Evolutionary conservation across 345 rosid genomes (phyloP), one percentile per base, ranked within the genome.

Genomic region (Mercurialis annua): DNA sequence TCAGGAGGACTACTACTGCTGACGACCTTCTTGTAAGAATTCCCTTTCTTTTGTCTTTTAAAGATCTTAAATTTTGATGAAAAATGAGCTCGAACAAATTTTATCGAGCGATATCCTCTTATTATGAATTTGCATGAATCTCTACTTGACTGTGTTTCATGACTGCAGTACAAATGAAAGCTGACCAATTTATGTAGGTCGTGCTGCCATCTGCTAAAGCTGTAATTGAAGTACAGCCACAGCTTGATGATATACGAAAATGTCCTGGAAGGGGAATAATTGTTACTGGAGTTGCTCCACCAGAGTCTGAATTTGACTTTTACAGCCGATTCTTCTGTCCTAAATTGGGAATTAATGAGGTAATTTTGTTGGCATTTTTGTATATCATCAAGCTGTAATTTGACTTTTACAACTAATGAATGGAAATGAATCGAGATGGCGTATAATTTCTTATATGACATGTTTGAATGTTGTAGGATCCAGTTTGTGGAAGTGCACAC

Each of bases 401-500:
- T 11, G 26, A 33, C 49, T n/a, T n/a, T 48, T 34, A 38, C 21
- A 21, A 30, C 18, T 14, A 29, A 33, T 33, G 48, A 43, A 40
- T 27, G 36, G 50, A 34, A 30, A 9, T 43, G 65, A 59, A 56
- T 44, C 33, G n/a, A n/a, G n/a, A n/a, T n/a, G 4, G 65, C 26
- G n/a, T 52, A 55, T 1, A 1, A 15, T 38, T 46, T 36, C 21
- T 30, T 18, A 34, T 29, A 15, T 30, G 48, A 17, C 12, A 29
- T 12, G 27, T 54, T 58, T 65, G n/a, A 71, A 27, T 64, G 52
- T 29, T 14, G 15, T 80, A 92, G 98, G 97, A 90, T 76, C 94
- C 93, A 54, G 92, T 88, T 26, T 76, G 83, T 60, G 93, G 98
- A 38, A 83, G 90, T 70, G 96, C 93, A 16, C 85, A 88, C 65